Base-by-base conservation (phyloP, 768 basidiomycete species). In the Omphalotus guepiniiformis region DNA sequence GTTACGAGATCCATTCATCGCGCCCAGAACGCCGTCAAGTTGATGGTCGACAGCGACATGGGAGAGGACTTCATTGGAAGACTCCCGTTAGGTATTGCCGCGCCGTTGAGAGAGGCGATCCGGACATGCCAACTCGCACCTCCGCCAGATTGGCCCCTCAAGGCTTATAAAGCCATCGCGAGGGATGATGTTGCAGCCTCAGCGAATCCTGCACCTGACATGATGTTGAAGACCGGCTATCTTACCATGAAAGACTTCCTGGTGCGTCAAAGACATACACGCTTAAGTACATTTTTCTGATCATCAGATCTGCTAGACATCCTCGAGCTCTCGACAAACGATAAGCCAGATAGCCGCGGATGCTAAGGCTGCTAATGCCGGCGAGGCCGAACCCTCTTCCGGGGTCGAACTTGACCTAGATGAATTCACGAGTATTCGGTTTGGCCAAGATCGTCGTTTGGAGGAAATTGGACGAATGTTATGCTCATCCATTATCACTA, bases 401-500 rank as follows among this genome's bases (percentile, higher is more conserved):
- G 88, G 88, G 1, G 83, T 88, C 7, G 88, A 90, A 47, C 65
- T 90, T 4, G 80, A 82, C 41, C 63, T 83, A 29, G 78, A 84
- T 39, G 83, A 86, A 40, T 86, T 88, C 65, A 80, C 88, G 0
- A 81, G 82, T 42, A 86, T 93, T 40, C 81, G 95, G 3, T 97
- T 97, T 58, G 88, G 88, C 6, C 82, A 89, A 52, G 96, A 99
- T 66, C 78, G 87, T 16, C 76, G 95, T 29, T 62, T 99, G 26
- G 88, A 93, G 37, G 96, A 99, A 61, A 93, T 95, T 3, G 85
- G 86, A 11, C 78, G 92, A 1, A 88, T 98, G 79, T 65, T 99
- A 15, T 90, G 88, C 53, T 95, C 91, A 0, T 88, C 88, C 1
- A 69, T 68, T 2, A 64, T 88, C 15, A 75, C 86, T 0, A 75